Percentiles rank a stretch among this genome's conserved stretches.
phyloP scores from a whole-genome alignment of 495 filamentous ascomycete species.

The Staphylotrichum longicolle region DNA sequence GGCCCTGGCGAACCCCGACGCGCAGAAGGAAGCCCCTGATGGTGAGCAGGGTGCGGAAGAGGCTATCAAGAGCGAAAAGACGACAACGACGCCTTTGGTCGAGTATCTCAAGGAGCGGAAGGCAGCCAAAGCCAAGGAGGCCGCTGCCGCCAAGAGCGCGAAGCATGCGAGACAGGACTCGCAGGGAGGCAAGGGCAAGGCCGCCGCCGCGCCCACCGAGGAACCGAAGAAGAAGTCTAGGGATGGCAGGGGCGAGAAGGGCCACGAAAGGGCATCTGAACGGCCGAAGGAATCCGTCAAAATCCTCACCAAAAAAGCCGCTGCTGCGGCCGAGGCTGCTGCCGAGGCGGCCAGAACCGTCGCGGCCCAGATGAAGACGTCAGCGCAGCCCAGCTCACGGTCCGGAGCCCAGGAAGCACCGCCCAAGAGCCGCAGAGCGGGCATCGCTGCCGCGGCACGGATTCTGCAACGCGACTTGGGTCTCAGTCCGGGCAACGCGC shows the following conservation, averaged over 20 bases:
- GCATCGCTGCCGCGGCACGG: slow-evolving; percentile 70
- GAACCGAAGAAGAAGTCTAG: slow-evolving; percentile 50
- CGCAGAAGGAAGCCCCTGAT: slow-evolving; percentile 39
- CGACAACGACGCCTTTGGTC: slow-evolving; percentile 82
- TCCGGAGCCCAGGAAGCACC: slow-evolving; percentile 30
- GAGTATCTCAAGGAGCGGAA: slow-evolving; percentile 90
- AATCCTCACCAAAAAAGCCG: slow-evolving; percentile 66
- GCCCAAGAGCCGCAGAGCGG: slow-evolving; percentile 58
- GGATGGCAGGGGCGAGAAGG: slow-evolving; percentile 48
- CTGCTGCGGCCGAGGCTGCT: slow-evolving; percentile 51
- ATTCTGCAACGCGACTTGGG: slow-evolving; percentile 91
- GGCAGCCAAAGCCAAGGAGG: slow-evolving; percentile 78
- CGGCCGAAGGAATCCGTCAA: slow-evolving; percentile 72
- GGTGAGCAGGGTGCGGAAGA: slow-evolving; percentile 53
- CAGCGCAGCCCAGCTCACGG: slow-evolving; percentile 23
- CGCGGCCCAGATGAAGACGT: slow-evolving; percentile 34
- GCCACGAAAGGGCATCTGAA: slow-evolving; percentile 1
- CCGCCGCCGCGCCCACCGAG: slow-evolving; percentile 47
- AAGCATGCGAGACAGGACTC: slow-evolving; percentile 51
- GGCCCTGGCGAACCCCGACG: slow-evolving; percentile 73
- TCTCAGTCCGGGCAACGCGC: slow-evolving; percentile 61
- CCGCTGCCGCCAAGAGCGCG: slow-evolving; percentile 45
- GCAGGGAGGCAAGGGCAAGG: slow-evolving; percentile 49
- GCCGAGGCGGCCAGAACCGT: slow-evolving; percentile 47
- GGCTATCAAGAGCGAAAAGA: slow-evolving; percentile 55